Evolutionary conservation across 345 rosid species (phyloP).

Genomic region (Stellera chamaejasme): DNA sequence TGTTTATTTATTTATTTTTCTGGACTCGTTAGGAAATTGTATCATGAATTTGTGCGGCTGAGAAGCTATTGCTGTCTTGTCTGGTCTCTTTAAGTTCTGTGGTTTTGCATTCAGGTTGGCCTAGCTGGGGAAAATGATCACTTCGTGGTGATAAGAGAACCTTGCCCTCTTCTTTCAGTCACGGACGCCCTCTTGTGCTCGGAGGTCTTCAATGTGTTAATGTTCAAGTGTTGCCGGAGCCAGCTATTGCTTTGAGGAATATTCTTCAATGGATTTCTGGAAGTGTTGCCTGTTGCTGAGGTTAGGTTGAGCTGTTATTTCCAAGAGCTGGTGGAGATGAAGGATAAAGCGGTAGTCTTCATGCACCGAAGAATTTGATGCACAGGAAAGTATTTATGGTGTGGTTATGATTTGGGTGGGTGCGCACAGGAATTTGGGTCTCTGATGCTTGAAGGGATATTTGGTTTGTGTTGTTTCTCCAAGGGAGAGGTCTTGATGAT

Average conservation of each 20-base stretch:
- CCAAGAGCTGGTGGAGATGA: constrained; percentile 9
- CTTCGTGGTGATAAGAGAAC: constrained; percentile 32
- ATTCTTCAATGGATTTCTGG: constrained; percentile 10
- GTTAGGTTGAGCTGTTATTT: constrained; percentile 1
- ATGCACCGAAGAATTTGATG: constrained; percentile 15
- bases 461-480: constrained; percentile 3
- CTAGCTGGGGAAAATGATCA: constrained; percentile 39
- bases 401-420: constrained; percentile 3
- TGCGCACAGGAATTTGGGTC: constrained; percentile 18
- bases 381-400: constrained; percentile 6
- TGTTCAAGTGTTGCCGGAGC: constrained; percentile 15
- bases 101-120: constrained; percentile 58
- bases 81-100: constrained; percentile 30
- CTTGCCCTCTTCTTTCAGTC: constrained; percentile 18
- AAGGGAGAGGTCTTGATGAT: constrained; percentile 34
- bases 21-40: constrained; percentile 5
- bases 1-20: constrained; percentile 8
- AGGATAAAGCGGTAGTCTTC: constrained; percentile 8
- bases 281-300: constrained; percentile 8
- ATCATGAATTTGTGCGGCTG: constrained; percentile 46
- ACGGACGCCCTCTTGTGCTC: constrained; percentile 2
- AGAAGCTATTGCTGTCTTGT: constrained; percentile 21
- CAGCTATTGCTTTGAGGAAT: constrained; percentile 9
- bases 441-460: constrained; percentile 15
- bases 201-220: constrained; percentile 11